Evolutionary conservation across 306 rosid species (phyloP).

Genomic region (Oxytropis ochrocephala): DNA sequence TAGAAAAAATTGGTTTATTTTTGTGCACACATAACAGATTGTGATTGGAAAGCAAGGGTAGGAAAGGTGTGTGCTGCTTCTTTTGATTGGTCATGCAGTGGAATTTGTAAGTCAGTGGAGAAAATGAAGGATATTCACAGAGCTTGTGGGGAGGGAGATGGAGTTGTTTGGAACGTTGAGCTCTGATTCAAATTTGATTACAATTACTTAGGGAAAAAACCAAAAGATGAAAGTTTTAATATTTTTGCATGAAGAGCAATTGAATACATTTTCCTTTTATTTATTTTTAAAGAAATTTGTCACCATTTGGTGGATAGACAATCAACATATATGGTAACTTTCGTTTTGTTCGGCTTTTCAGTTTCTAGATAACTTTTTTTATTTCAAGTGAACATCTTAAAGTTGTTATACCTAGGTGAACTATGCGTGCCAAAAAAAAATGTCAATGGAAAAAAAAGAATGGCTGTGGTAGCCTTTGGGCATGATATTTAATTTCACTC

Average conservation of each 20-base stretch:
- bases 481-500: too few species aligned
- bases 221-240: not conserved
- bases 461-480: too few species aligned
- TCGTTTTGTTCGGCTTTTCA: not conserved
- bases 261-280: not conserved
- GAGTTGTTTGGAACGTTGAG: conserved; percentile 59
- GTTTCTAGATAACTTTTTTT: not conserved
- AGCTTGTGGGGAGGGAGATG: conserved; percentile 66
- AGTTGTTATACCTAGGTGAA: not conserved
- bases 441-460: too few species aligned
- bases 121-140: conserved; percentile 64
- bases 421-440: too few species aligned
- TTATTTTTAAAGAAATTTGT: not conserved
- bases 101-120: conserved; percentile 70
- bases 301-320: not conserved
- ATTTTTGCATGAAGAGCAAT: not conserved
- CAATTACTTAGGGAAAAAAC: too few species aligned
- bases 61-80: conserved; percentile 83
- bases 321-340: not conserved
- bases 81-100: conserved; percentile 93
- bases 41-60: conserved; percentile 60
- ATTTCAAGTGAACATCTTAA: not conserved
- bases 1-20: not conserved
- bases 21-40: conserved; percentile 26
- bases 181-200: conserved; percentile 17